phyloP scores from a whole-genome alignment of 257 asterid genomes.

The Solanum chaucha region DNA sequence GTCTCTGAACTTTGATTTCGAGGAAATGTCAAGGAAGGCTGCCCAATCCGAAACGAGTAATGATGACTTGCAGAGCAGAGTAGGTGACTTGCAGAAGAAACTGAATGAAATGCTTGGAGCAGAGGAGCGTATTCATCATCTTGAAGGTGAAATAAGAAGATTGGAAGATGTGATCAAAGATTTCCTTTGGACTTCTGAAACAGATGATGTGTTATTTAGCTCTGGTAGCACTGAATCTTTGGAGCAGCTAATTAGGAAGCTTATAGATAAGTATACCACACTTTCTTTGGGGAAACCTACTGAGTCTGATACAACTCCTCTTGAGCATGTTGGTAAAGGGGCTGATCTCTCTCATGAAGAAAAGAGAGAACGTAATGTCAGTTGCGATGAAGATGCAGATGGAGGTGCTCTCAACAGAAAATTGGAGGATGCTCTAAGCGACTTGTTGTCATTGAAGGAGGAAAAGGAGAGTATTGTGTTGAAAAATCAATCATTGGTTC shows the following conservation, averaged over 20 bases:
- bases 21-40: constrained; percentile 30
- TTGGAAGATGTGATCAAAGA: constrained; percentile 50
- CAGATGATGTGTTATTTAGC: constrained; percentile 33
- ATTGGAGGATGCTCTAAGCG: constrained; percentile 37
- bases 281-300: constrained; percentile 28
- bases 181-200: constrained; percentile 45
- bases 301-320: constrained; percentile 26
- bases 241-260: constrained; percentile 50
- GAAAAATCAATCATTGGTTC: constrained; percentile 39
- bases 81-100: constrained; percentile 34
- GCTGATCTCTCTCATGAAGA: constrained; percentile 20
- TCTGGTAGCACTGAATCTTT: constrained; percentile 38
- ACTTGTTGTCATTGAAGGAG: constrained; percentile 50
- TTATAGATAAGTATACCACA: constrained; percentile 43
- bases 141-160: constrained; percentile 44
- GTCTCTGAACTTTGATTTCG: constrained; percentile 35
- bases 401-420: constrained; percentile 18
- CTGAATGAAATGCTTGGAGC: constrained; percentile 37
- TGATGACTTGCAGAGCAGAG: constrained; percentile 43
- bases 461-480: constrained; percentile 40
- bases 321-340: constrained; percentile 24
- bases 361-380: constrained; percentile 12
- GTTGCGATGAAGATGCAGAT: constrained; percentile 35
- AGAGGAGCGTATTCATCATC: constrained; percentile 41
- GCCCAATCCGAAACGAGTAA: constrained; percentile 24